Evolutionary conservation across 2,329 filamentous ascomycete genomes (phyloP), one percentile per base, ranked within the genome.

Genomic region (Canariomyces notabilis): DNA sequence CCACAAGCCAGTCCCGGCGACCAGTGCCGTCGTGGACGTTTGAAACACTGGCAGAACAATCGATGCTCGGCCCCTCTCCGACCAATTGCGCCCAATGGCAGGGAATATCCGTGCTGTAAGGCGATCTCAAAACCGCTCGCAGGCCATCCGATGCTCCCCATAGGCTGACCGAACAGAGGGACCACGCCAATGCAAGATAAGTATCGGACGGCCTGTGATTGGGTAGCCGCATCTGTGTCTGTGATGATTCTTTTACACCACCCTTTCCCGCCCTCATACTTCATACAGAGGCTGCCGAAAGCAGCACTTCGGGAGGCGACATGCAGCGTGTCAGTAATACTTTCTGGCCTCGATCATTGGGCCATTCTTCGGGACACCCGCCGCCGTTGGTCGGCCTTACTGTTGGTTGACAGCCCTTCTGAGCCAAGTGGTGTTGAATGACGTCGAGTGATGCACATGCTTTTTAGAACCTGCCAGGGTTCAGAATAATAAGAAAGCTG

Each of bases 151-250:
- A 37, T 47, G 44, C 38, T 39, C 31, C n/a, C 29, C 43, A 36
- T 43, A 41, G 44, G 34, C 43, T 39, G 44, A 37, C 19, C 20
- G 26, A 32, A 19, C 37, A 31, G 36, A 22, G 33, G 26, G 42
- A 26, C 38, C 14, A 42, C 42, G 16, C 34, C 20, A 12, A 37
- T 35, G 79, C 43, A 82, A 83, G 26, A 80, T 77, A 54, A 88
- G 75, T 14, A 38, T 15, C 33, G 20, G 22, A 36, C 11, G 38
- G 70, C 35, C 36, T 57, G 42, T 69, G 63, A 62, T 67, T 70
- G 68, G 67, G 49, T 55, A 52, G 55, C 67, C 39, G 47, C 35
- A 38, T 41, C 53, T 60, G 58, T 69, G 72, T 61, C 61, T 69
- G 66, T 64, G 62, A 63, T 60, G 58, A 66, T 64, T 63, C 46